Conservation (phyloP, 2,329 filamentous ascomycete species). For the Sporothrix luriei region DNA sequence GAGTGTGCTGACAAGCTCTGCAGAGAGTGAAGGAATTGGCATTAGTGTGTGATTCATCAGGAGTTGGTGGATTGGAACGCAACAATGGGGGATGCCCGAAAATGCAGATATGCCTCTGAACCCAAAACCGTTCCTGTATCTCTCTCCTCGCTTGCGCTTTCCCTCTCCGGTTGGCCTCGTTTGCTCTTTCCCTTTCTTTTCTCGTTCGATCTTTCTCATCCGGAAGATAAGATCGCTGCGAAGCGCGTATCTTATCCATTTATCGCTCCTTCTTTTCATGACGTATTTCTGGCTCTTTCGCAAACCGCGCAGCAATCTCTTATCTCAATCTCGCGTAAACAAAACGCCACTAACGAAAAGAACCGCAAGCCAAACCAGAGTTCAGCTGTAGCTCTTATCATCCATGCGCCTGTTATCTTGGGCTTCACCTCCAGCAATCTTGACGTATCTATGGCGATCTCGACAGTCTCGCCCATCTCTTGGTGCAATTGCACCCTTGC, state of each 20-base stretch:
- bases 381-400: conserved; percentile 25
- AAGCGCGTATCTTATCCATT: conserved; percentile 9
- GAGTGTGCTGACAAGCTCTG: conserved; percentile 92
- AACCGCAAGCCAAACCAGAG: conserved; percentile 3
- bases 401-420: conserved; percentile 15
- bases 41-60: background rate
- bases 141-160: background rate
- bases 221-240: background rate
- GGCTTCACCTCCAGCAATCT: background rate
- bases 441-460: conserved; percentile 1
- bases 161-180: conserved; percentile 3
- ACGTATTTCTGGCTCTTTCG: conserved; percentile 9
- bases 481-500: background rate
- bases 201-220: background rate
- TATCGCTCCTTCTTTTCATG: conserved; percentile 5
- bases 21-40: background rate
- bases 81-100: background rate
- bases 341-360: conserved; percentile 19
- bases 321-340: conserved; percentile 4
- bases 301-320: background rate
- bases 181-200: background rate
- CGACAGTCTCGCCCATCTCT: background rate
- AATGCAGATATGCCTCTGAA: background rate
- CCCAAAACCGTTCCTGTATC: background rate
- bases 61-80: background rate